Conservation (phyloP, 257 asterid genomes). For the Petunia axillaris region DNA sequence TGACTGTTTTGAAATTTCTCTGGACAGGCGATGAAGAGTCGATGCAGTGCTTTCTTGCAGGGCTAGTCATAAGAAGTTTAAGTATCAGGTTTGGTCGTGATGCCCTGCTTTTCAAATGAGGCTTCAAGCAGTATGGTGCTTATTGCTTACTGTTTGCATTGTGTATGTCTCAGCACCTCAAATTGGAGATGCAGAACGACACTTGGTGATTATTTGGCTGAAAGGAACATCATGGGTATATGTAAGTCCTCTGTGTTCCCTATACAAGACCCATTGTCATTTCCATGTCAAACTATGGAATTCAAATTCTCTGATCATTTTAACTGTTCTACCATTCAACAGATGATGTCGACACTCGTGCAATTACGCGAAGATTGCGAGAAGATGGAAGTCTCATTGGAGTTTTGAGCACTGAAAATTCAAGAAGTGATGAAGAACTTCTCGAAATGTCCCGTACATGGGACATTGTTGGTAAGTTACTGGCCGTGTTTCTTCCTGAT, state of each 20-base stretch:
- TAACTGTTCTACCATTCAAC: slow-evolving; percentile 34
- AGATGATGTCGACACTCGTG: slow-evolving; percentile 99
- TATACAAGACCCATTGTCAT: neutral
- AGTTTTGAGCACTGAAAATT: slow-evolving; percentile 81
- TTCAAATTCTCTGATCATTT: slow-evolving; percentile 29
- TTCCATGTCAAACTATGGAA: neutral
- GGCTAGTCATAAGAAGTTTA: slow-evolving; percentile 85
- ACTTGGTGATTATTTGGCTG: slow-evolving; percentile 89
- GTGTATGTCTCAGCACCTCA: slow-evolving; percentile 65
- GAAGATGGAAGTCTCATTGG: slow-evolving; percentile 97
- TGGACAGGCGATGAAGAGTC: slow-evolving; percentile 86
- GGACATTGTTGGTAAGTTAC: slow-evolving; percentile 78
- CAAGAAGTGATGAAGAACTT: slow-evolving; percentile 81
- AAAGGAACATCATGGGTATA: slow-evolving; percentile 90
- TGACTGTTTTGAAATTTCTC: slow-evolving; percentile 26
- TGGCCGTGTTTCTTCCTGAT: neutral
- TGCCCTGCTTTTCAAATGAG: slow-evolving; percentile 5
- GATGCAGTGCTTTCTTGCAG: slow-evolving; percentile 79
- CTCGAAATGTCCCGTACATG: slow-evolving; percentile 71
- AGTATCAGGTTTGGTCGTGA: slow-evolving; percentile 67
- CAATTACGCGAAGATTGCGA: slow-evolving; percentile 80
- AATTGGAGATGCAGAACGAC: slow-evolving; percentile 81
- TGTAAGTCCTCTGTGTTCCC: slow-evolving; percentile 51
- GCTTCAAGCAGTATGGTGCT: neutral
- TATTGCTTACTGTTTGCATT: neutral